Evolutionary conservation across 2,329 filamentous ascomycete genomes (phyloP).

Genomic region (Monilinia fructigena): DNA sequence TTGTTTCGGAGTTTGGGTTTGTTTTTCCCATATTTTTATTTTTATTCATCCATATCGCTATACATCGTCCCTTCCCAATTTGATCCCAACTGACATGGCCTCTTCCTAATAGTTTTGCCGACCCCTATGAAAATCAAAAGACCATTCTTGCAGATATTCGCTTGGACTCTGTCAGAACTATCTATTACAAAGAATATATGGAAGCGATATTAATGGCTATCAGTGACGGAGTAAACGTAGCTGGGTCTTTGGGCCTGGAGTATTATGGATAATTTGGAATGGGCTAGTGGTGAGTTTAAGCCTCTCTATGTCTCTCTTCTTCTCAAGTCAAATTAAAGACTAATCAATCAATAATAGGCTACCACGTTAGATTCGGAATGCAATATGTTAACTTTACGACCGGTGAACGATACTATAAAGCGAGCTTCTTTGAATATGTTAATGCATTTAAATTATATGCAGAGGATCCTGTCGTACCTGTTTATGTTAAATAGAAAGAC

Average conservation of each 20-base stretch:
- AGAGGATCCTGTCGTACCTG: conserved; percentile 34
- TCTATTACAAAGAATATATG: conserved; percentile 77
- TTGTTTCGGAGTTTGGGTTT: conserved; percentile 34
- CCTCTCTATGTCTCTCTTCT: no score
- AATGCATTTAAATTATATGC: conserved; percentile 36
- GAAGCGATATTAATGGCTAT: conserved; percentile 64
- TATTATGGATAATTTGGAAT: conserved; percentile 60
- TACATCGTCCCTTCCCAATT: not conserved
- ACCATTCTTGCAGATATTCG: conserved; percentile 49
- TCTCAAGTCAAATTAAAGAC: no score
- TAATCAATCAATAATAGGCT: conserved; percentile 20
- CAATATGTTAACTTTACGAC: conserved; percentile 45
- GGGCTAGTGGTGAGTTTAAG: conserved; percentile 42
- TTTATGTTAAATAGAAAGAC: conserved; percentile 23
- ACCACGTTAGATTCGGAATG: conserved; percentile 33
- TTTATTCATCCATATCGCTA: not conserved
- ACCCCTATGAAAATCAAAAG: conserved; percentile 34
- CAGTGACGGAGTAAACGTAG: conserved; percentile 75
- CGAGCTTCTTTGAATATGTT: conserved; percentile 37
- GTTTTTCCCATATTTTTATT: not conserved
- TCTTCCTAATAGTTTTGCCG: conserved; percentile 22
- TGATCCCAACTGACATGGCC: not conserved
- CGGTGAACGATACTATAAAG: conserved; percentile 35
- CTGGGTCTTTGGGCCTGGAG: conserved; percentile 84
- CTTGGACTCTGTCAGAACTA: conserved; percentile 72